Evolutionary conservation across 2,329 filamentous ascomycete species (phyloP).

Genomic region (Periconia sp.): DNA sequence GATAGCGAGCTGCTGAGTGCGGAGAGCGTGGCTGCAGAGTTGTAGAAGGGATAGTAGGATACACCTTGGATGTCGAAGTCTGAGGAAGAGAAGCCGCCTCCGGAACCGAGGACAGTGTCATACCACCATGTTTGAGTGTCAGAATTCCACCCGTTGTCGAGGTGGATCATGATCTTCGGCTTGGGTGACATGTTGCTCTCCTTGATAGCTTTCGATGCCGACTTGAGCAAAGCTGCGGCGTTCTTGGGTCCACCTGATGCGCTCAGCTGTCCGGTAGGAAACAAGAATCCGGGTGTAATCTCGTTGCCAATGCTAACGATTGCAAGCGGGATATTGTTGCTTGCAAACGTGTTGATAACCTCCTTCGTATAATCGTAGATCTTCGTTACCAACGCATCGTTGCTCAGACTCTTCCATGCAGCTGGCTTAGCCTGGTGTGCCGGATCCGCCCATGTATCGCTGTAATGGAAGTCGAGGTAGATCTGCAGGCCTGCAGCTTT

Average conservation of each 20-base stretch:
- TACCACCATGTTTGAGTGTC: conserved; percentile 71
- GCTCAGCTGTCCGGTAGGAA: conserved; percentile 65
- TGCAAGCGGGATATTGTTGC: conserved; percentile 60
- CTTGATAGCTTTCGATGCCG: conserved; percentile 68
- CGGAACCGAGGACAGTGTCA: conserved; percentile 52
- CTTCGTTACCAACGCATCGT: conserved; percentile 64
- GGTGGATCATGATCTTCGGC: conserved; percentile 75
- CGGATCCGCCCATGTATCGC: conserved; percentile 75
- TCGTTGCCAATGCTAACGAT: conserved; percentile 78
- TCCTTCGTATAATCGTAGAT: conserved; percentile 73
- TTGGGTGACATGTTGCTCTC: conserved; percentile 63
- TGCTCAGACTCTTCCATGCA: conserved; percentile 65
- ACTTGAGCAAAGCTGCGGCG: conserved; percentile 68
- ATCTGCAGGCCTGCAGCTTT: conserved; percentile 67
- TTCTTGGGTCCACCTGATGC: conserved; percentile 58
- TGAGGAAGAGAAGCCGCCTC: conserved; percentile 55
- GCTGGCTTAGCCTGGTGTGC: conserved; percentile 66
- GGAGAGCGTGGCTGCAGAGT: conserved; percentile 62
- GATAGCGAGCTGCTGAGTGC: conserved; percentile 61
- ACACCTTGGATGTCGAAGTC: conserved; percentile 77
- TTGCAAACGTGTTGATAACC: conserved; percentile 66
- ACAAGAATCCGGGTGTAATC: conserved; percentile 71
- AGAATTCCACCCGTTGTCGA: conserved; percentile 79
- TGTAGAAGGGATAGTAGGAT: conserved; percentile 77
- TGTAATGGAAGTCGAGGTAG: conserved; percentile 69